Evolutionary conservation across 2,329 filamentous ascomycete genomes (phyloP), one percentile per base, ranked within the genome.

Genomic region (Paracoccidioides brasiliensis): DNA sequence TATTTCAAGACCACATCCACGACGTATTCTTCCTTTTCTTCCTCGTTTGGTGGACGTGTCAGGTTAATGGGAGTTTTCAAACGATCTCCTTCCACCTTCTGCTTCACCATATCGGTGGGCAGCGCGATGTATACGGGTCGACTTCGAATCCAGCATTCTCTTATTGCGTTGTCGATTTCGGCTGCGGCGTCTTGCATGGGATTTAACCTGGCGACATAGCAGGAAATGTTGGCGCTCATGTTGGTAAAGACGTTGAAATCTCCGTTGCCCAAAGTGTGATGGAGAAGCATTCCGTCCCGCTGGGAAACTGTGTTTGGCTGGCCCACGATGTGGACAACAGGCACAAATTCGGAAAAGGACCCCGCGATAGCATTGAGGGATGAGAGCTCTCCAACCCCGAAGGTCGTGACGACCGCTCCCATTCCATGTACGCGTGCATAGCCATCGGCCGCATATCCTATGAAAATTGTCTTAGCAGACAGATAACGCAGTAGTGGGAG

Each of bases 351-450:
- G 1, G 84, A 83, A 70, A 80, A 88, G 45, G 84, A 80, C n/a
- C 86, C 86, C 2, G 85, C 85, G 54, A 88, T 70, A 43, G 82
- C 86, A 63, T 88, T 88, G 64, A 88, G 75, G 51, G 85, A 84
- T 2, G 84, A 88, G n/a, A 78, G 66, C 62, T 79, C 77, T 7
- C 76, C 86, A 4, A 89, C 85, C 53, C 86, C 86, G 59, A 88
- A 88, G 0, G 85, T 88, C 44, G 85, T 89, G 61, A 88, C 57
- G 46, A 89, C 70, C 33, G 84, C 84, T 1, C 78, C 78, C 45
- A 88, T 80, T 46, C 84, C 82, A 60, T 84, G 84, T 59, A 86
- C 78, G 58, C 85, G 78, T 55, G 84, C 84, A 64, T 89, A 89
- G 32, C 85, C 85, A 69, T 89, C 85, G 22, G 85, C 84, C 35